A percentile compares a stretch with the other conserved stretches of the same genome.
These are phyloP conservation scores for Cercospora sp. DNA, from an alignment of 2,329 filamentous ascomycete genomes.

Conservation along the genomic window DNA sequence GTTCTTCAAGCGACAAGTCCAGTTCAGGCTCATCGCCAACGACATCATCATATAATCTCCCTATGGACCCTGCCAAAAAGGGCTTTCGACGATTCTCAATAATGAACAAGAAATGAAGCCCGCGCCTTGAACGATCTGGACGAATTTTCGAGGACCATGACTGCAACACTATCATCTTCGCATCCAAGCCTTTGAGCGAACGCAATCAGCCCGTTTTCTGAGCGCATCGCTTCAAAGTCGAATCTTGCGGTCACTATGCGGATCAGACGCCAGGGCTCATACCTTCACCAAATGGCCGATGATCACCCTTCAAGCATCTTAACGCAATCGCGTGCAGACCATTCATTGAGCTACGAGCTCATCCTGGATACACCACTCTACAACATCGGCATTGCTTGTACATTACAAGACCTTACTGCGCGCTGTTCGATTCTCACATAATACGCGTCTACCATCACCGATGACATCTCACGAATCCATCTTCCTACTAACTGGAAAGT, in stretches of 20 bases:
- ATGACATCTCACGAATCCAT: background rate
- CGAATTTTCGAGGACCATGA: background rate
- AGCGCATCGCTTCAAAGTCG: background rate
- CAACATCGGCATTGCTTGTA: background rate
- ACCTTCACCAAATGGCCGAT: background rate
- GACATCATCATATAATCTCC: conserved; percentile 13
- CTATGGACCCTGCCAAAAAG: conserved; percentile 21
- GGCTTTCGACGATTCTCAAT: conserved; percentile 24
- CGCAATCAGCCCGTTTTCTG: background rate
- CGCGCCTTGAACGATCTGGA: background rate
- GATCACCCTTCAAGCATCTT: background rate
- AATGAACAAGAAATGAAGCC: conserved; percentile 18
- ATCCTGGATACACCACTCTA: background rate
- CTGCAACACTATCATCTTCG: background rate
- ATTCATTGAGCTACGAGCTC: background rate
- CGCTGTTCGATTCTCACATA: background rate
- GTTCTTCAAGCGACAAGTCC: conserved; percentile 23
- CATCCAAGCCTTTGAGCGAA: background rate
- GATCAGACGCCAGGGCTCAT: background rate
- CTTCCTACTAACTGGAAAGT: background rate
- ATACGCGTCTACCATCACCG: background rate
- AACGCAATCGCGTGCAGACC: background rate
- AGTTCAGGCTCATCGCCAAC: conserved; percentile 18
- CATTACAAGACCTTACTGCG: background rate
- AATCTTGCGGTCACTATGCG: background rate